Percentiles rank a stretch among this genome's conserved stretches.
phyloP scores from a whole-genome alignment of 2,329 filamentous ascomycete species.

The Cercospora beticola region DNA sequence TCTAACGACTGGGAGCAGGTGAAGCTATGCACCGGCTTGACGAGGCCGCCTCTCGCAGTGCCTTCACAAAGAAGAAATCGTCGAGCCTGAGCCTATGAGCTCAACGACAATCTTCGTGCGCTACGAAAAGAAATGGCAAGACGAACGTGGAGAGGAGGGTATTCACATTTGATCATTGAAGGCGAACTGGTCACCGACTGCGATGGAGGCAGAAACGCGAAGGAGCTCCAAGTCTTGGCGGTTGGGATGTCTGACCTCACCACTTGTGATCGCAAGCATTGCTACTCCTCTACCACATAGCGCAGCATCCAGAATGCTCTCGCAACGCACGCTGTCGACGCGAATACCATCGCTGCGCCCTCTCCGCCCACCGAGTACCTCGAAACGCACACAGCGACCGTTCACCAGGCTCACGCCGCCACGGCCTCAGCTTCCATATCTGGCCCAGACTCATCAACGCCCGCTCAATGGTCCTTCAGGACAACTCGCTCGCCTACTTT shows the following conservation, averaged over 20 bases:
- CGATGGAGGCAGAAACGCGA: neutral
- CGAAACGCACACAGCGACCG: slow-evolving; percentile 41
- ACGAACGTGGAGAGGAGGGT: neutral
- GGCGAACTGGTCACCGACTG: neutral
- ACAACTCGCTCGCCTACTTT: slow-evolving; percentile 68
- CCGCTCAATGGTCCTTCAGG: slow-evolving; percentile 25
- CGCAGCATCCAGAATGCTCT: slow-evolving; percentile 23
- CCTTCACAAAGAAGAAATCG: neutral
- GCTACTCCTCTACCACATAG: neutral
- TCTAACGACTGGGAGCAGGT: neutral
- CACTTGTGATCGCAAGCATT: neutral
- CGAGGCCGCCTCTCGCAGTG: neutral
- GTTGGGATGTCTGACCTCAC: neutral
- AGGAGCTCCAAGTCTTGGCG: neutral
- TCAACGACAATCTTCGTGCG: neutral
- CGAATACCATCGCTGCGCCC: slow-evolving; percentile 31
- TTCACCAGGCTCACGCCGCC: slow-evolving; percentile 60
- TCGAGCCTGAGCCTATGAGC: neutral
- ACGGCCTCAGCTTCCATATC: slow-evolving; percentile 66
- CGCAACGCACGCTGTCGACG: slow-evolving; percentile 15
- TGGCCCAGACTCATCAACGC: slow-evolving; percentile 51
- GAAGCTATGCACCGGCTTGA: neutral
- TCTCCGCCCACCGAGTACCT: slow-evolving; percentile 27
- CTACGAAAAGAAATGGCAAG: neutral
- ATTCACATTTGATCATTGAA: neutral